Percentiles rank a stretch among this genome's conserved stretches.
Evolutionary conservation across 352 stramenopile genomes (phyloP).

Genomic region (Globisporangium okanoganense): DNA sequence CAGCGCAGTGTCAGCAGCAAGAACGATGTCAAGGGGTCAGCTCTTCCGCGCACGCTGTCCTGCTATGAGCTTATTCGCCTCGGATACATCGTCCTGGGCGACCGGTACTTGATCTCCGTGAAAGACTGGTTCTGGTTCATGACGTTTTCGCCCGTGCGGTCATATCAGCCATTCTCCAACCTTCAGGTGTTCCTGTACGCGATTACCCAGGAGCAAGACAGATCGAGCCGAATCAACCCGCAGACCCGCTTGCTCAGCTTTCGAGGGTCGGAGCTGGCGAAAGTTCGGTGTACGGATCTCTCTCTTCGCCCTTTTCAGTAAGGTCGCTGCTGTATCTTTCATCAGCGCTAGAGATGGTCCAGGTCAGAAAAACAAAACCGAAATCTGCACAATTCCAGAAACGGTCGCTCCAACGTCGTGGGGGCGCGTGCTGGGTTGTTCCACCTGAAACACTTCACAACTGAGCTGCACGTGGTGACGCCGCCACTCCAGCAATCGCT

Average conservation of each 20-base stretch:
- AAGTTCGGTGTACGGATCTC: slow-evolving; percentile 1
- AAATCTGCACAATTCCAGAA: not conserved
- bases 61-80: slow-evolving; percentile 14
- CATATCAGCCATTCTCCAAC: slow-evolving; percentile 6
- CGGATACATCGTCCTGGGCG: slow-evolving; percentile 19
- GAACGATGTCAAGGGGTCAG: no score
- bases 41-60: no score
- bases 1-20: no score
- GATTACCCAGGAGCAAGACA: not conserved
- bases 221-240: not conserved
- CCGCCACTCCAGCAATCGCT: not conserved
- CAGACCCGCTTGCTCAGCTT: not conserved
- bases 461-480: not conserved
- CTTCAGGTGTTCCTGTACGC: not conserved
- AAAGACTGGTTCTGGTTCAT: slow-evolving; percentile 15
- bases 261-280: not conserved
- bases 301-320: not conserved
- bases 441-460: not conserved
- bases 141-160: not conserved
- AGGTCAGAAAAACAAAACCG: not conserved
- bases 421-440: not conserved
- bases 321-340: not conserved
- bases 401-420: not conserved
- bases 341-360: not conserved
- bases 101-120: slow-evolving; percentile 19